These are phyloP conservation scores for Diplodia intermedia DNA, from an alignment of 2,329 filamentous ascomycete species.

Conservation along the genomic window DNA sequence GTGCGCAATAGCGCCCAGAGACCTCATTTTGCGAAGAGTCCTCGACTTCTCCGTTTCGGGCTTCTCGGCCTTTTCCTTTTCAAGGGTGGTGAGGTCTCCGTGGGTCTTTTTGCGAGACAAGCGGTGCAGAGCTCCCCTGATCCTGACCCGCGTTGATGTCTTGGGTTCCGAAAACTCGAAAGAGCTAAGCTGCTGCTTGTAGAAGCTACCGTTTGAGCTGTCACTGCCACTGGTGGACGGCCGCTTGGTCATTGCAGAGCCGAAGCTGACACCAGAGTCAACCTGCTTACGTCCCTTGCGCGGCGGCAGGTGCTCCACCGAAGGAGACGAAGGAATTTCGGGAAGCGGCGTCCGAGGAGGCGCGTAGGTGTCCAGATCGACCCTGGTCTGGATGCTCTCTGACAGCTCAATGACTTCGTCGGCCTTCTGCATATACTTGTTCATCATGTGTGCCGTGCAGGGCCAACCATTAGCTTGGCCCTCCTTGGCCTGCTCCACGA, in stretches of 20 bases:
- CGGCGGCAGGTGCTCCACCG: constrained; percentile 36
- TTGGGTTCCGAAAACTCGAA: constrained; percentile 41
- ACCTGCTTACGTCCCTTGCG: constrained; percentile 61
- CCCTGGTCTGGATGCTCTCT: constrained; percentile 20
- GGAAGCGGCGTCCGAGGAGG: constrained; percentile 20
- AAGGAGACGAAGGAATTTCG: constrained; percentile 39
- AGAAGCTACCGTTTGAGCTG: constrained; percentile 32
- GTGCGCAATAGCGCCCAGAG: constrained; percentile 40
- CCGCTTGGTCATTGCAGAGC: constrained; percentile 42
- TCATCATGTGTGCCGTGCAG: constrained; percentile 55
- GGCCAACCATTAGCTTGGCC: constrained; percentile 65
- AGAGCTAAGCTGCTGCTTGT: constrained; percentile 35
- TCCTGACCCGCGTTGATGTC: constrained; percentile 57
- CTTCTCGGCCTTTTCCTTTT: constrained; percentile 29
- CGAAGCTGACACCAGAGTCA: constrained; percentile 70
- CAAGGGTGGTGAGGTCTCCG: constrained; percentile 7
- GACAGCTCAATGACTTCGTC: constrained; percentile 63
- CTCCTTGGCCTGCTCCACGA: constrained; percentile 59
- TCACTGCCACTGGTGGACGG: constrained; percentile 42
- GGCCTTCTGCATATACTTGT: constrained; percentile 65
- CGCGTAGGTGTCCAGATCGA: constrained; percentile 26
- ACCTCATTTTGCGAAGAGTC: constrained; percentile 47
- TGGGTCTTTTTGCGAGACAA: constrained; percentile 25
- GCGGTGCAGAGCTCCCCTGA: constrained; percentile 14
- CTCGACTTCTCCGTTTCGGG: constrained; percentile 41